Evolutionary conservation across 345 rosid genomes (phyloP).

Genomic region (Angophora floribunda): DNA sequence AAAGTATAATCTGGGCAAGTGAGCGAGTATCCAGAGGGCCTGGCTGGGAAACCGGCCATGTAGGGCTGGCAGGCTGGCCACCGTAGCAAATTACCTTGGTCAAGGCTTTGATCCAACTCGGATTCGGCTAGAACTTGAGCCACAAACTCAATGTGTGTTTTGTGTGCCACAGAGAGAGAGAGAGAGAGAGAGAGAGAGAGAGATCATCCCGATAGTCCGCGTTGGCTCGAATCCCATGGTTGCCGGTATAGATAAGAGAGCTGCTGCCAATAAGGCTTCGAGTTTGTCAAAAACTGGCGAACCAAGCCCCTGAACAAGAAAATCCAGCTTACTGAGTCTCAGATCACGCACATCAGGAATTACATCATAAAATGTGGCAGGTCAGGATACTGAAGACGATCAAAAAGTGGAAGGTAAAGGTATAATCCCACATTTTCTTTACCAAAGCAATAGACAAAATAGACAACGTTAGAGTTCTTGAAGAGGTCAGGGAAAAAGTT

Average conservation of each 20-base stretch:
- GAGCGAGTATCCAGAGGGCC: background rate
- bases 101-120: background rate
- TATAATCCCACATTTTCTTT: background rate
- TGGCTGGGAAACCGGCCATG: background rate
- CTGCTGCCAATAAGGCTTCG: constrained; percentile 88
- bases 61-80: background rate
- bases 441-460: background rate
- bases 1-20: background rate
- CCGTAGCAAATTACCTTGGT: background rate
- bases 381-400: background rate
- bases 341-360: background rate
- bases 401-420: background rate
- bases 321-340: background rate
- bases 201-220: constrained; percentile 65
- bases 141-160: background rate
- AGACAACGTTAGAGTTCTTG: background rate
- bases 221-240: constrained; percentile 98
- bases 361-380: background rate
- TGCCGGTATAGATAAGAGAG: constrained; percentile 89
- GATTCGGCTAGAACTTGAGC: background rate
- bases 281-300: constrained; percentile 95
- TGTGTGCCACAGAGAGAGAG: no score
- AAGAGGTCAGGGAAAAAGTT: background rate
- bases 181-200: background rate
- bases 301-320: constrained; percentile 74